phyloP scores from a whole-genome alignment of 495 filamentous ascomycete genomes.

The Echria macrotheca region DNA sequence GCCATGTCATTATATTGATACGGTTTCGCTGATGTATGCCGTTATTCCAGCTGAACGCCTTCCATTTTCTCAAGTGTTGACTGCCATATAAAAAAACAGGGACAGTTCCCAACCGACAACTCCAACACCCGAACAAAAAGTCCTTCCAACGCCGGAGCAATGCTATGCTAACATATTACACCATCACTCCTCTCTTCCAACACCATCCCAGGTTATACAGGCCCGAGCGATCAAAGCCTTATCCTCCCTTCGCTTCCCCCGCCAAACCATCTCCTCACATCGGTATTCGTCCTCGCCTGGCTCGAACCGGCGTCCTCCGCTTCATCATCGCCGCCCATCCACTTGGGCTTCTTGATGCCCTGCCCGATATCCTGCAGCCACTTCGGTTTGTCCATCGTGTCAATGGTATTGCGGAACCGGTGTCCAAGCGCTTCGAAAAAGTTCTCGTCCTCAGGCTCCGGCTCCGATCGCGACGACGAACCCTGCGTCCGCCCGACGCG shows the following conservation, averaged over 20 bases:
- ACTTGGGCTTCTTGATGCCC: conserved; percentile 70
- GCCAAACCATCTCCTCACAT: conserved; percentile 43
- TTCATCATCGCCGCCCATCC: conserved; percentile 64
- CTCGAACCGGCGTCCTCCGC: conserved; percentile 9
- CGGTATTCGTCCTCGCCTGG: conserved; percentile 24
- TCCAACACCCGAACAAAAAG: too few species aligned
- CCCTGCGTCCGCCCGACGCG: conserved; percentile 21
- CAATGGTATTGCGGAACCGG: conserved; percentile 84
- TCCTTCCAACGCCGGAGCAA: too few species aligned
- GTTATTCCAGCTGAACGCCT: too few species aligned
- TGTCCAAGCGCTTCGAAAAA: conserved; percentile 81
- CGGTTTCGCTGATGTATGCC: too few species aligned
- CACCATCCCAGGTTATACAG: too few species aligned
- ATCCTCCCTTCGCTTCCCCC: conserved; percentile 27
- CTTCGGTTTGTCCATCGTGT: conserved; percentile 71
- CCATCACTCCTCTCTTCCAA: too few species aligned
- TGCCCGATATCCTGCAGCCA: conserved; percentile 72
- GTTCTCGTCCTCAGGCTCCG: conserved; percentile 64
- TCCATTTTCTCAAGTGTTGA: too few species aligned
- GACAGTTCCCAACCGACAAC: too few species aligned
- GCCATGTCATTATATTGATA: too few species aligned
- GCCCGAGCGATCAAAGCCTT: conserved; percentile 16
- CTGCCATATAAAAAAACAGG: too few species aligned
- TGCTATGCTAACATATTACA: too few species aligned
- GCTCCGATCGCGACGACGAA: conserved; percentile 24